These are phyloP conservation scores for Fusarium tanahbumbuense DNA, from an alignment of 2,329 filamentous ascomycete species.

Conservation along the genomic window DNA sequence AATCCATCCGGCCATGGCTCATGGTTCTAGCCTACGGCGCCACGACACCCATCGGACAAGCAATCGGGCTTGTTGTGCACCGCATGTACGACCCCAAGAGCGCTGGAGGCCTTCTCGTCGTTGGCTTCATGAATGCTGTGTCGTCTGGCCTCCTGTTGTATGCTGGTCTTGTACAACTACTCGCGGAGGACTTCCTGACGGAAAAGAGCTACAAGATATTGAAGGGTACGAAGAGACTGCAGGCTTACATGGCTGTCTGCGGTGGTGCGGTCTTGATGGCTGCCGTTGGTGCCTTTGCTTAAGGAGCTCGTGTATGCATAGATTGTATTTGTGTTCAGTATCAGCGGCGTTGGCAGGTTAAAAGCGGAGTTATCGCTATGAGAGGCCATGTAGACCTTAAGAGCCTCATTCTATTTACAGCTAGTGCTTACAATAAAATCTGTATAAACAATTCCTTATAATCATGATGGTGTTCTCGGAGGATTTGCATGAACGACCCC, in stretches of 20 bases:
- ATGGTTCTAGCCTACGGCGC: slow-evolving; percentile 82
- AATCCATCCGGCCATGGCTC: slow-evolving; percentile 81
- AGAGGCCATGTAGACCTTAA: neutral
- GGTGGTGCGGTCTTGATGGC: slow-evolving; percentile 76
- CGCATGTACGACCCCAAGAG: slow-evolving; percentile 83
- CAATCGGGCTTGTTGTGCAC: slow-evolving; percentile 82
- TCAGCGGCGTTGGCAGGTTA: slow-evolving; percentile 20
- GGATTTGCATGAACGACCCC: slow-evolving; percentile 9
- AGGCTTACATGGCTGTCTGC: slow-evolving; percentile 73
- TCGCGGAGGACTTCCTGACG: slow-evolving; percentile 85
- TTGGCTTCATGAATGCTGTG: slow-evolving; percentile 89
- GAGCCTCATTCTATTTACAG: neutral
- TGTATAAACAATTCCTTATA: neutral
- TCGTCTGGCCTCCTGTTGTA: slow-evolving; percentile 84
- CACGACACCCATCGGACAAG: slow-evolving; percentile 85
- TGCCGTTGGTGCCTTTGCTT: slow-evolving; percentile 78
- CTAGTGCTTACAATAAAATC: neutral
- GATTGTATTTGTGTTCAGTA: slow-evolving; percentile 19
- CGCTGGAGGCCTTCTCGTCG: slow-evolving; percentile 80
- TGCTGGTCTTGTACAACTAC: slow-evolving; percentile 83
- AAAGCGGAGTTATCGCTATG: slow-evolving; percentile 4
- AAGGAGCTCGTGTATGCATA: slow-evolving; percentile 30
- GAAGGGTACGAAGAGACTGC: slow-evolving; percentile 69
- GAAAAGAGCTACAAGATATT: slow-evolving; percentile 79
- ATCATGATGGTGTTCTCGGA: neutral